Conservation (phyloP, 805 yeast genomes). For the Kluyveromyces wickerhamii region DNA sequence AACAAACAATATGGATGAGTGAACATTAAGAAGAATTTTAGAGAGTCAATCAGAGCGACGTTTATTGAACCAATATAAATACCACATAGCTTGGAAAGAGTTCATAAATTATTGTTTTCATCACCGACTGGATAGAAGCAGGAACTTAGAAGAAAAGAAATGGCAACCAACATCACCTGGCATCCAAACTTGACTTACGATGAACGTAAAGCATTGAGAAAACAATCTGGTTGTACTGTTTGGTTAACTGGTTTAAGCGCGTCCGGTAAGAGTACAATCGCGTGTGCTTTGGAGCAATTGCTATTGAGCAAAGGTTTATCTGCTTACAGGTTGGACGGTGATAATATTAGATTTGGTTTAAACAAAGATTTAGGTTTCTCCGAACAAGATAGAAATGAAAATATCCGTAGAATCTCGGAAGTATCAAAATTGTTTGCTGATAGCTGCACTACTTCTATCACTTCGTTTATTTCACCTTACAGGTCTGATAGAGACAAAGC, state of each 20-base stretch:
- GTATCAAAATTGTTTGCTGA: slow-evolving; percentile 92
- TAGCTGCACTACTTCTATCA: slow-evolving; percentile 77
- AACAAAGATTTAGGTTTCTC: slow-evolving; percentile 92
- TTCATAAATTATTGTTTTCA: not conserved
- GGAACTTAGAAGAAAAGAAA: slow-evolving; percentile 27
- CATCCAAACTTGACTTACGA: slow-evolving; percentile 80
- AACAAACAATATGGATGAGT: too few species aligned
- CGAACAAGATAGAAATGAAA: slow-evolving; percentile 87
- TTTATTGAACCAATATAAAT: not conserved
- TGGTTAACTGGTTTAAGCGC: slow-evolving; percentile 97
- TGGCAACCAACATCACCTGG: slow-evolving; percentile 98
- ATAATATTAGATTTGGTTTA: slow-evolving; percentile 87
- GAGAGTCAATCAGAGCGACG: too few species aligned
- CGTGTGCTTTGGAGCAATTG: slow-evolving; percentile 85
- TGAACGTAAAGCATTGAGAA: slow-evolving; percentile 64
- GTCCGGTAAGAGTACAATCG: slow-evolving; percentile 88
- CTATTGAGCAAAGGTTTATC: slow-evolving; percentile 60
- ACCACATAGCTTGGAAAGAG: not conserved
- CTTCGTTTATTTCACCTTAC: slow-evolving; percentile 92
- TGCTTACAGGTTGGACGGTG: slow-evolving; percentile 89
- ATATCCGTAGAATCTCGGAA: slow-evolving; percentile 90
- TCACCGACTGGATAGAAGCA: not conserved
- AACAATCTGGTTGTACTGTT: slow-evolving; percentile 81
- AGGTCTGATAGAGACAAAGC: slow-evolving; percentile 77
- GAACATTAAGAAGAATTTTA: too few species aligned